Percentiles rank a stretch among this genome's conserved stretches.
These are phyloP conservation scores for Dothistroma pini DNA, from an alignment of 2,329 filamentous ascomycete genomes.

Conservation along the genomic window DNA sequence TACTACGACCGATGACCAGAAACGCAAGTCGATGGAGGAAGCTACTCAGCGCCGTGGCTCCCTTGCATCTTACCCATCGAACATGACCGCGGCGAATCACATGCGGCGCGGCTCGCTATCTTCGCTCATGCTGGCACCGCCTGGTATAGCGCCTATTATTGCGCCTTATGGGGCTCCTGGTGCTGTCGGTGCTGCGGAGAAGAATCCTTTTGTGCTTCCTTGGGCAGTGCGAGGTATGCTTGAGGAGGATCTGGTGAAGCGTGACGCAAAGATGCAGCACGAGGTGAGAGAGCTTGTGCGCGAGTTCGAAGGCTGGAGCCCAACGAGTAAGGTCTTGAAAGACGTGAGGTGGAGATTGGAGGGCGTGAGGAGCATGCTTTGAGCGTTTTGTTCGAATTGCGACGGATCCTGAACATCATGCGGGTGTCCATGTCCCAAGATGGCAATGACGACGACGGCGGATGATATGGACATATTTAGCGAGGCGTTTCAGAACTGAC, in stretches of 20 bases:
- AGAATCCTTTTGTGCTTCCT: slow-evolving; percentile 86
- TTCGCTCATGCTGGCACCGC: slow-evolving; percentile 17
- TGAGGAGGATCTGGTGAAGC: slow-evolving; percentile 87
- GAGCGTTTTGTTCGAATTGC: neutral
- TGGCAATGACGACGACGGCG: neutral
- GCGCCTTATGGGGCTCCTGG: slow-evolving; percentile 40
- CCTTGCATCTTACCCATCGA: slow-evolving; percentile 29
- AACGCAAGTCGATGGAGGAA: slow-evolving; percentile 21
- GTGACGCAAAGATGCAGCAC: slow-evolving; percentile 58
- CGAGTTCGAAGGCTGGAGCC: slow-evolving; percentile 93
- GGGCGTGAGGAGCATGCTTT: slow-evolving; percentile 81
- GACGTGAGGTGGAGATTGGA: slow-evolving; percentile 95
- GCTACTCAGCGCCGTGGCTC: slow-evolving; percentile 23
- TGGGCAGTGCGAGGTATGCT: slow-evolving; percentile 94
- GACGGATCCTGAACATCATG: neutral
- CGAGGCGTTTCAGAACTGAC: neutral
- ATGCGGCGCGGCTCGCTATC: slow-evolving; percentile 33
- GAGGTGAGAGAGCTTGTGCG: slow-evolving; percentile 77
- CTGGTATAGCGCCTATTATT: slow-evolving; percentile 33
- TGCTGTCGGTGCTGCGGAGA: slow-evolving; percentile 25
- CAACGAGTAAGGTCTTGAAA: slow-evolving; percentile 82
- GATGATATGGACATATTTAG: neutral
- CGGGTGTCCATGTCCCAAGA: neutral
- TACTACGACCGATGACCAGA: slow-evolving; percentile 17
- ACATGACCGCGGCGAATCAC: slow-evolving; percentile 31